Conservation (phyloP, 176 grass and related monocot species). For the Oryza officinalis region DNA sequence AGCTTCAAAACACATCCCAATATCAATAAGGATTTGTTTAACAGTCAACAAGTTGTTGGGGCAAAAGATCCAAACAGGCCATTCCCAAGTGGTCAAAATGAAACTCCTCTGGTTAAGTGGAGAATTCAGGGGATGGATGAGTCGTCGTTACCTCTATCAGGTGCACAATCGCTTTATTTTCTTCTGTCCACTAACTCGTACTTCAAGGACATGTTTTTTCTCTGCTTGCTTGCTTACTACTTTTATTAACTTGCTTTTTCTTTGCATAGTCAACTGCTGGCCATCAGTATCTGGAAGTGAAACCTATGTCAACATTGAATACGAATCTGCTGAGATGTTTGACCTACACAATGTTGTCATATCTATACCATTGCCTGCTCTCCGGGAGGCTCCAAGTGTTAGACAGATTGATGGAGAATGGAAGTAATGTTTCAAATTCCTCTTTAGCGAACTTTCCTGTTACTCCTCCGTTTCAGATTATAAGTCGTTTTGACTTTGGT, state of each 20-base stretch:
- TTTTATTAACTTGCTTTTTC: slow-evolving; percentile 14
- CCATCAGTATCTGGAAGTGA: slow-evolving; percentile 74
- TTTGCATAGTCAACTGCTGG: slow-evolving; percentile 76
- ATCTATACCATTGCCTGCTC: slow-evolving; percentile 74
- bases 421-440: slow-evolving; percentile 62
- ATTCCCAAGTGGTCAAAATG: slow-evolving; percentile 89
- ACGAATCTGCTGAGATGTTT: slow-evolving; percentile 86
- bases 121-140: slow-evolving; percentile 89
- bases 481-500: too few relatives aligned
- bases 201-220: not conserved
- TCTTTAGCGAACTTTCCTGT: slow-evolving; percentile 24
- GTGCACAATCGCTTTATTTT: slow-evolving; percentile 39
- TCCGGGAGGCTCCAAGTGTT: slow-evolving; percentile 71
- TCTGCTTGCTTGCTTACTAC: not conserved
- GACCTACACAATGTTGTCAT: slow-evolving; percentile 78
- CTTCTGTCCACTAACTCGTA: slow-evolving; percentile 22
- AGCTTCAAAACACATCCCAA: slow-evolving; percentile 86
- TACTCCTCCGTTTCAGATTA: too few relatives aligned
- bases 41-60: slow-evolving; percentile 68
- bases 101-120: slow-evolving; percentile 88
- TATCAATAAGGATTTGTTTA: slow-evolving; percentile 84
- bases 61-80: slow-evolving; percentile 90
- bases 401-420: slow-evolving; percentile 93
- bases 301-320: slow-evolving; percentile 88
- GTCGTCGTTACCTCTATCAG: slow-evolving; percentile 66